Evolutionary conservation across 768 basidiomycete genomes (phyloP).

Genomic region (Boletus edulis): DNA sequence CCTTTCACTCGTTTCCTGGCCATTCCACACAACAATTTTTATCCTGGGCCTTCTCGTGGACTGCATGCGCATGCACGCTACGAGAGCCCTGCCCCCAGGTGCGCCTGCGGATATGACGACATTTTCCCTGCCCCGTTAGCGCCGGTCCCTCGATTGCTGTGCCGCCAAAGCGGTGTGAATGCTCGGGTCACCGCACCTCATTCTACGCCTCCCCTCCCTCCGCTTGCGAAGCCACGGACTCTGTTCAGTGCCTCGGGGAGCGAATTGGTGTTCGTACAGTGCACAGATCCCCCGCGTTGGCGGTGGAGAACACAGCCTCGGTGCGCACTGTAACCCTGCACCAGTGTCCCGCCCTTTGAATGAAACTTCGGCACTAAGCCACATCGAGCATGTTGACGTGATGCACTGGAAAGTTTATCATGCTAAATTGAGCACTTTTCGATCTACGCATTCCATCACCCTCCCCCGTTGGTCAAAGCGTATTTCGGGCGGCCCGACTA

Average conservation of each 20-base stretch:
- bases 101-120: background rate
- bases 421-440: conserved; percentile 15
- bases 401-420: conserved; percentile 28
- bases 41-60: background rate
- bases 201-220: conserved; percentile 15
- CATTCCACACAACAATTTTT: background rate
- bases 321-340: background rate
- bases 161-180: conserved; percentile 21
- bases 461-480: conserved; percentile 17
- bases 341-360: background rate
- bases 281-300: conserved; percentile 7
- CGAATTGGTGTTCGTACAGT: background rate
- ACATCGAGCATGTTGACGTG: conserved; percentile 13
- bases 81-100: conserved; percentile 1
- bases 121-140: background rate
- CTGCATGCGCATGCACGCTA: background rate
- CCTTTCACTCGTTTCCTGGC: background rate
- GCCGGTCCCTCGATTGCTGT: conserved; percentile 16
- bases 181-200: conserved; percentile 16
- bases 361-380: conserved; percentile 7
- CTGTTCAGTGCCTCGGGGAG: background rate
- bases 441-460: conserved; percentile 22
- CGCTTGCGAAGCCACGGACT: background rate
- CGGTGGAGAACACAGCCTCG: conserved; percentile 25
- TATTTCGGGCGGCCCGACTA: conserved; percentile 13